Percentiles rank a stretch among this genome's conserved stretches.
These are phyloP conservation scores for Didymella sp. DNA, from an alignment of 2,329 filamentous ascomycete species.

Conservation along the genomic window DNA sequence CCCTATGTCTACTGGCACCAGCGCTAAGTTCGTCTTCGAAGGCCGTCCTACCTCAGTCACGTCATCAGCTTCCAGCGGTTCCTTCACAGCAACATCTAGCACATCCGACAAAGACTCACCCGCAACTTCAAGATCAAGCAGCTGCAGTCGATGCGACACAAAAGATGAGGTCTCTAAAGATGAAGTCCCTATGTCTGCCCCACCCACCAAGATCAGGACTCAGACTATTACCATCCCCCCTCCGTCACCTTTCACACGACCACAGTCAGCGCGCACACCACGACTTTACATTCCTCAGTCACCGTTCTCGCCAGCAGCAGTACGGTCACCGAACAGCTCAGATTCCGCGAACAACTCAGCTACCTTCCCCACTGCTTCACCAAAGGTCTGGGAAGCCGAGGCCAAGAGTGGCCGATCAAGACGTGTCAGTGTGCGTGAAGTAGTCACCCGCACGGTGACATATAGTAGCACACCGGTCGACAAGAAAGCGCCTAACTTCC, in stretches of 20 bases:
- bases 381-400: constrained; percentile 79
- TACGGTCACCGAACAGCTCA: constrained; percentile 72
- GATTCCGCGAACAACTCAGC: constrained; percentile 50
- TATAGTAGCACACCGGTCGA: constrained; percentile 69
- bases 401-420: constrained; percentile 67
- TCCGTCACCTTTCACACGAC: constrained; percentile 69
- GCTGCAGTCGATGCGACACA: constrained; percentile 47
- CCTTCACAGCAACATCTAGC: constrained; percentile 47
- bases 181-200: constrained; percentile 52
- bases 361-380: constrained; percentile 75
- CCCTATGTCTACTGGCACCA: constrained; percentile 66
- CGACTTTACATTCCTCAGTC: constrained; percentile 79
- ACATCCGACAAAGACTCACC: constrained; percentile 44
- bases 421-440: constrained; percentile 77
- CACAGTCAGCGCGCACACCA: constrained; percentile 65
- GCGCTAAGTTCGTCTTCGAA: constrained; percentile 58
- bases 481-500: constrained; percentile 51
- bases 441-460: constrained; percentile 92
- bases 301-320: constrained; percentile 68
- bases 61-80: constrained; percentile 45
- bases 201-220: constrained; percentile 52
- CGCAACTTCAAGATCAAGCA: constrained; percentile 48
- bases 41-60: constrained; percentile 51
- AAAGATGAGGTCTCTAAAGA: constrained; percentile 32
- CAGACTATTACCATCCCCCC: constrained; percentile 66